Conservation (phyloP, 177 flowering plant genomes). For the Vitis hybrid region DNA sequence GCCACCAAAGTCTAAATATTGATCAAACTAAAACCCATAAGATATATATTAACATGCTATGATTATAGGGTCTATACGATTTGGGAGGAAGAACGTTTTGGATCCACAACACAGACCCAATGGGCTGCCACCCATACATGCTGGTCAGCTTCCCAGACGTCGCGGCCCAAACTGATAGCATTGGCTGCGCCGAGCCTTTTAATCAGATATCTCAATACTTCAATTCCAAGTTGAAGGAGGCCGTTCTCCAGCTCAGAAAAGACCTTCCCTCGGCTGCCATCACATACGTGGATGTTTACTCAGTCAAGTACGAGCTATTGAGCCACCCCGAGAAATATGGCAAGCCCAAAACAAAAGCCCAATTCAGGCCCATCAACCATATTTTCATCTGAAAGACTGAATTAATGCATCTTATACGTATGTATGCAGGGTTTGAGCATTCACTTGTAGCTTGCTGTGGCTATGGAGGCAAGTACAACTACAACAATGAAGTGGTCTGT, state of each 20-base stretch:
- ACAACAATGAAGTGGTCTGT: conserved; percentile 4
- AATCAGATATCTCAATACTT: conserved; percentile 30
- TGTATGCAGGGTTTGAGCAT: conserved; percentile 26
- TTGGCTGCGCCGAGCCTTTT: conserved; percentile 28
- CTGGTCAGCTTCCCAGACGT: conserved; percentile 1
- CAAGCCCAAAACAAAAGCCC: not conserved
- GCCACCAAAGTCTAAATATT: not conserved
- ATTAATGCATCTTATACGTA: not conserved
- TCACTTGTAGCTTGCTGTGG: conserved; percentile 34
- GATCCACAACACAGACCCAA: conserved; percentile 38
- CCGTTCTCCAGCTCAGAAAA: conserved; percentile 24
- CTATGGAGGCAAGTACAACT: conserved; percentile 33
- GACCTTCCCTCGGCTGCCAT: conserved; percentile 25
- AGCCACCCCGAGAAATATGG: conserved; percentile 15
- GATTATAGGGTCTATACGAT: too few species aligned
- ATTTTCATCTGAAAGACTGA: not conserved
- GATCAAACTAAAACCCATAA: too few species aligned
- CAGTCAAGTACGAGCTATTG: conserved; percentile 25
- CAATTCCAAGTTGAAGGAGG: conserved; percentile 25
- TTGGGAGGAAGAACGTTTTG: conserved; percentile 29
- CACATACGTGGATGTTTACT: conserved; percentile 35
- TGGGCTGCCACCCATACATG: conserved; percentile 32
- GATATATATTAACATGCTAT: too few species aligned
- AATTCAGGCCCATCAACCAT: too few species aligned
- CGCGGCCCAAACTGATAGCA: conserved; percentile 8